Percentiles rank a stretch among this genome's conserved stretches.
These are phyloP conservation scores for Agrocybe chaxingu DNA, from an alignment of 768 basidiomycete genomes.

Conservation along the genomic window DNA sequence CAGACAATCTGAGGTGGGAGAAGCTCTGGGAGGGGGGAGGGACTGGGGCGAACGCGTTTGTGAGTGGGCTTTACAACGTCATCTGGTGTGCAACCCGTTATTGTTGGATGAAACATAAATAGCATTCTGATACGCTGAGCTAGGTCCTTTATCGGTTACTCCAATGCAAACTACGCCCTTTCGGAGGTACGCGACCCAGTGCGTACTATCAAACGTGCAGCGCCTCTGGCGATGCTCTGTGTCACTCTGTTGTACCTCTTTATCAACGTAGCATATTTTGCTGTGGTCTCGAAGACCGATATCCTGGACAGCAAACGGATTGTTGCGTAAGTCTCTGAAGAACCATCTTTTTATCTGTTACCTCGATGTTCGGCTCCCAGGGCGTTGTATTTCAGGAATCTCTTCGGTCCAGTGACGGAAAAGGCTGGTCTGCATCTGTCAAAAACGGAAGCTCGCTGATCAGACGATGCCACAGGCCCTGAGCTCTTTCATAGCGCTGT, in stretches of 20 bases:
- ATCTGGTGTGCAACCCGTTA: constrained; percentile 51
- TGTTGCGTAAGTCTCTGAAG: constrained; percentile 52
- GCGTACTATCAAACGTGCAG: constrained; percentile 66
- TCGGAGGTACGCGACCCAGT: constrained; percentile 71
- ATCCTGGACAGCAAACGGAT: constrained; percentile 63
- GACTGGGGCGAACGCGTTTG: constrained; percentile 55
- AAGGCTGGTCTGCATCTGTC: constrained; percentile 33
- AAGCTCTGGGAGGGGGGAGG: constrained; percentile 63
- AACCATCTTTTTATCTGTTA: not conserved
- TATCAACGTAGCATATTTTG: constrained; percentile 72
- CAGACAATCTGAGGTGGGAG: constrained; percentile 57
- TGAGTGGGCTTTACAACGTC: constrained; percentile 63
- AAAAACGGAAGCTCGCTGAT: not conserved
- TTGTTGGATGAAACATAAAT: not conserved
- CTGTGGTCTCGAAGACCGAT: constrained; percentile 67
- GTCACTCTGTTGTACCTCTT: constrained; percentile 61
- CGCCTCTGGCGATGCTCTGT: constrained; percentile 58
- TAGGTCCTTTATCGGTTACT: constrained; percentile 73
- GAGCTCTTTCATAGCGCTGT: constrained; percentile 60
- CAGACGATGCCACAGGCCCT: constrained; percentile 37
- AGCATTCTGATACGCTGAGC: not conserved
- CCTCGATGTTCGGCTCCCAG: constrained; percentile 24
- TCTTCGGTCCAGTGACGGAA: constrained; percentile 63
- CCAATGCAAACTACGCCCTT: constrained; percentile 71
- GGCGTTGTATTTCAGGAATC: constrained; percentile 71